Percentiles rank a stretch among this genome's conserved stretches.
Evolutionary conservation across 306 rosid species (phyloP).

Genomic region (Cucurbita ficifolia): DNA sequence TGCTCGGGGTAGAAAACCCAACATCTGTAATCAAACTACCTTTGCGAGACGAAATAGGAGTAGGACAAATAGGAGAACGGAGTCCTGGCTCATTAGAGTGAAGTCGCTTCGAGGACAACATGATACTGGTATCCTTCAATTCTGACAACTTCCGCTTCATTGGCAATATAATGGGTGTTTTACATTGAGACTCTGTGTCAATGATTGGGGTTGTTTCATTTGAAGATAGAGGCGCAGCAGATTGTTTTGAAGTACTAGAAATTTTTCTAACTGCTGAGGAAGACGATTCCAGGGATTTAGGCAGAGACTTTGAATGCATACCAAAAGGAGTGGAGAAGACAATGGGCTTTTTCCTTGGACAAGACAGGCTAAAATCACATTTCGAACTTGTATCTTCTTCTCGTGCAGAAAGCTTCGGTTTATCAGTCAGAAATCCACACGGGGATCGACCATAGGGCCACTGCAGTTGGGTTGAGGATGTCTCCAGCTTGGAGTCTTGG

Average conservation of each 20-base stretch:
- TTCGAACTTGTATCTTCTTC: constrained; percentile 46
- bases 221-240: constrained; percentile 26
- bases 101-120: constrained; percentile 53
- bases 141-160: constrained; percentile 63
- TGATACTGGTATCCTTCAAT: constrained; percentile 40
- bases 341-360: constrained; percentile 55
- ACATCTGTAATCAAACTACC: constrained; percentile 32
- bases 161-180: constrained; percentile 56
- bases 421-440: constrained; percentile 55
- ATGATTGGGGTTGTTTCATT: constrained; percentile 20
- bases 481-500: constrained; percentile 57
- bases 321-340: constrained; percentile 55
- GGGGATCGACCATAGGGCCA: constrained; percentile 84
- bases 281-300: constrained; percentile 34
- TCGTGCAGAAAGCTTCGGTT: constrained; percentile 33
- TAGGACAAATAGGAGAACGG: constrained; percentile 58
- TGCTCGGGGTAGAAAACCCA: constrained; percentile 45
- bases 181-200: constrained; percentile 59
- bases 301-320: constrained; percentile 35
- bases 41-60: constrained; percentile 41
- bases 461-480: constrained; percentile 41
- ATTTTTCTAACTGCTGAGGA: constrained; percentile 27
- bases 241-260: constrained; percentile 29
- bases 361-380: constrained; percentile 19
- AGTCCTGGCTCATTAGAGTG: constrained; percentile 59